These are phyloP conservation scores for Peltaster fructicola DNA, from an alignment of 2,329 filamentous ascomycete species.

Conservation along the genomic window DNA sequence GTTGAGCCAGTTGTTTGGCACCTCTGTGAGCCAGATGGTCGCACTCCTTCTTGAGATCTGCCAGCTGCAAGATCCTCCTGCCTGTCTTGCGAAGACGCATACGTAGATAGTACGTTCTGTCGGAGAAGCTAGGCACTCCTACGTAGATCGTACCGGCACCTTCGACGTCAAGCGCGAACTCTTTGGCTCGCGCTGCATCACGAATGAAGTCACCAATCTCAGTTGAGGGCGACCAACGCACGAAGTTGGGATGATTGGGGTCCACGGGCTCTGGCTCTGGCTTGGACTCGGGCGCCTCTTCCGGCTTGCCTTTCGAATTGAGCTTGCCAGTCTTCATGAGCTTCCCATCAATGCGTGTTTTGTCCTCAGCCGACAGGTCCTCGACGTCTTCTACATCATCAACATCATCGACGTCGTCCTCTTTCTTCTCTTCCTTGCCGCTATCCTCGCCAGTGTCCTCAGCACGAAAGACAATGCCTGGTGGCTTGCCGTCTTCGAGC, in stretches of 20 bases:
- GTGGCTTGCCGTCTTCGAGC: slow-evolving; percentile 44
- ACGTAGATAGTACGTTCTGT: slow-evolving; percentile 78
- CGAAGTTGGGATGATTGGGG: slow-evolving; percentile 43
- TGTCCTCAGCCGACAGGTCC: slow-evolving; percentile 33
- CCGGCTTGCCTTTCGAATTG: slow-evolving; percentile 11
- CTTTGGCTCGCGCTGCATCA: slow-evolving; percentile 66
- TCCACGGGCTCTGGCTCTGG: slow-evolving; percentile 14
- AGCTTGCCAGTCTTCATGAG: slow-evolving; percentile 31
- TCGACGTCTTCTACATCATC: slow-evolving; percentile 29
- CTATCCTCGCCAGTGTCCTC: slow-evolving; percentile 53
- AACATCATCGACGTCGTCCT: slow-evolving; percentile 15
- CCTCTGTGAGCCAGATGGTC: slow-evolving; percentile 59
- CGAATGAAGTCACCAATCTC: slow-evolving; percentile 90
- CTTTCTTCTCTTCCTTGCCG: slow-evolving; percentile 17
- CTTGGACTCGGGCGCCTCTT: slow-evolving; percentile 8
- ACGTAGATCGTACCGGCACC: slow-evolving; percentile 56
- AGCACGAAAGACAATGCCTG: slow-evolving; percentile 61
- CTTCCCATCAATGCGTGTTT: slow-evolving; percentile 18
- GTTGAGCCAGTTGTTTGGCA: slow-evolving; percentile 65
- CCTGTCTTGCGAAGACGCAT: slow-evolving; percentile 57
- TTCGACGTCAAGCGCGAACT: slow-evolving; percentile 73
- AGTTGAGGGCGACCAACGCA: slow-evolving; percentile 74
- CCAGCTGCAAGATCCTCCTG: slow-evolving; percentile 47
- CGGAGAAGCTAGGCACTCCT: slow-evolving; percentile 70
- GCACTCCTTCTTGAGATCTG: slow-evolving; percentile 64